These are phyloP conservation scores for Pseudopyricularia cyperi DNA, from an alignment of 2,329 filamentous ascomycete species.

Conservation along the genomic window DNA sequence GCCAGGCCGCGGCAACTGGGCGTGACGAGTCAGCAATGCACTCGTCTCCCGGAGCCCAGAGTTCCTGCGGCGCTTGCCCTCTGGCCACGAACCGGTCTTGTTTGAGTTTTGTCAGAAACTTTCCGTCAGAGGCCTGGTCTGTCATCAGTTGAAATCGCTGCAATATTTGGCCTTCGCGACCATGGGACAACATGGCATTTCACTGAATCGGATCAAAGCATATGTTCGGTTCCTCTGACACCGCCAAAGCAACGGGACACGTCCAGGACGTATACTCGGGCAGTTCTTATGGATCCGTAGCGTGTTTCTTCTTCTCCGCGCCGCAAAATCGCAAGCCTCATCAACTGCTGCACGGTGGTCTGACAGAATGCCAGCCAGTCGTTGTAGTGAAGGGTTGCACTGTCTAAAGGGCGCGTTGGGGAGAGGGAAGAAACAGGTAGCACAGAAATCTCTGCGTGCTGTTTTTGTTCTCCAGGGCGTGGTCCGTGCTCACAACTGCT, in stretches of 20 bases:
- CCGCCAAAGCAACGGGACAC: constrained; percentile 53
- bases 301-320: constrained; percentile 35
- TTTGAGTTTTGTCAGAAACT: too few species aligned
- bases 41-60: too few species aligned
- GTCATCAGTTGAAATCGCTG: too few species aligned
- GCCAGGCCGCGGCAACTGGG: too few species aligned
- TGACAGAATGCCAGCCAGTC: constrained; percentile 57
- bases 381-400: constrained; percentile 60
- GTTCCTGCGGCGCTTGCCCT: too few species aligned
- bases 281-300: constrained; percentile 44
- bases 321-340: constrained; percentile 47
- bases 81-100: too few species aligned
- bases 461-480: neutral
- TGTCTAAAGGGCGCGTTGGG: constrained; percentile 71
- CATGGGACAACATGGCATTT: too few species aligned
- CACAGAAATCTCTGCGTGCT: neutral
- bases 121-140: too few species aligned
- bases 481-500: neutral
- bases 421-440: constrained; percentile 6
- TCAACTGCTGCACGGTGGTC: constrained; percentile 45
- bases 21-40: too few species aligned
- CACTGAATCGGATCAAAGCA: neutral
- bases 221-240: constrained; percentile 75
- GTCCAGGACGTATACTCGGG: constrained; percentile 29
- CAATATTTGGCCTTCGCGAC: too few species aligned